Conservation (phyloP, 2,329 filamentous ascomycete genomes). For the Diaporthe ilicicola region DNA sequence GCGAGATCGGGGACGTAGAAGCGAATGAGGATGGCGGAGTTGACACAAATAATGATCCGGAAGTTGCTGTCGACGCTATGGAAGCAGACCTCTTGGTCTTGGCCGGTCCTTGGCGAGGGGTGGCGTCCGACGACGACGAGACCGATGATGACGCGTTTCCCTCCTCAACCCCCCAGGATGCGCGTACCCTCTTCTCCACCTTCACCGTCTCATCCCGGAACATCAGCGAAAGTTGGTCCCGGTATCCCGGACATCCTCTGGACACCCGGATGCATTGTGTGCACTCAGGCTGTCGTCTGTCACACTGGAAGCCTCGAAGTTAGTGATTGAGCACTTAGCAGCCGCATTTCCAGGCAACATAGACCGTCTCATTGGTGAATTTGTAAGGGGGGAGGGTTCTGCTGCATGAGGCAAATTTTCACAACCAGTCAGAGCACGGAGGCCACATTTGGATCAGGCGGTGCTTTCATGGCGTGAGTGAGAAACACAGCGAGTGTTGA, state of each 20-base stretch:
- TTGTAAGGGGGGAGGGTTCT: background rate
- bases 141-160: conserved; percentile 36
- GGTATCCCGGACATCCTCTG: conserved; percentile 70
- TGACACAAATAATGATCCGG: conserved; percentile 22
- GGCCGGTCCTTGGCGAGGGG: background rate
- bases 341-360: background rate
- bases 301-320: conserved; percentile 55
- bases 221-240: conserved; percentile 70
- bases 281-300: conserved; percentile 67
- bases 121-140: conserved; percentile 32
- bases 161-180: conserved; percentile 53
- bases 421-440: background rate
- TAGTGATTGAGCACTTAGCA: conserved; percentile 4
- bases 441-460: background rate
- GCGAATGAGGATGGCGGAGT: conserved; percentile 28
- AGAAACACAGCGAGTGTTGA: background rate
- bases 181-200: conserved; percentile 66
- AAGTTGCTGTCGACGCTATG: conserved; percentile 31
- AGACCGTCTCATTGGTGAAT: no score
- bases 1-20: conserved; percentile 28
- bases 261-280: conserved; percentile 69
- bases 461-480: background rate
- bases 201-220: conserved; percentile 73
- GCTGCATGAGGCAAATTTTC: background rate
- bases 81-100: conserved; percentile 28